Evolutionary conservation across 1,284 basidiomycete species (phyloP).

Genomic region (Prillingera fragicola): DNA sequence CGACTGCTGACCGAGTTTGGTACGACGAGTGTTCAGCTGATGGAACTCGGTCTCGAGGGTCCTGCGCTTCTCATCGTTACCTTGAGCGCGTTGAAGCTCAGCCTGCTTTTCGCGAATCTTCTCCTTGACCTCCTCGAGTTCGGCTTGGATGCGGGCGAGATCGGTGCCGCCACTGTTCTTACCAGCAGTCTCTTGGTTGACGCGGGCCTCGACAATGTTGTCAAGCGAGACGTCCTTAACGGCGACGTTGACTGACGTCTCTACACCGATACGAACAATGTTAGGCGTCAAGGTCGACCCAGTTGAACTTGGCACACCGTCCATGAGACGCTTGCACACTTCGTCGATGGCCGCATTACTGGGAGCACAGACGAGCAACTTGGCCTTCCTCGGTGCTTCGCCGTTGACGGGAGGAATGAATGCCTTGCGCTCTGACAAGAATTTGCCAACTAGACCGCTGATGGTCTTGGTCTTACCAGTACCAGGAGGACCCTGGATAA

Average conservation of each 20-base stretch:
- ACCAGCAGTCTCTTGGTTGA: conserved; percentile 54
- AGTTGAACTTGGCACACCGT: conserved; percentile 61
- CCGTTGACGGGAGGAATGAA: conserved; percentile 52
- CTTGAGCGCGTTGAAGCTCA: conserved; percentile 49
- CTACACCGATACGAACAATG: conserved; percentile 82
- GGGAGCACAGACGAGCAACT: conserved; percentile 90
- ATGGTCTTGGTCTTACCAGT: conserved; percentile 99
- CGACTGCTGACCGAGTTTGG: conserved; percentile 61
- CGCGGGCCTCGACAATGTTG: conserved; percentile 69
- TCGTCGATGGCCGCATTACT: conserved; percentile 99
- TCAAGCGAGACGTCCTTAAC: conserved; percentile 87
- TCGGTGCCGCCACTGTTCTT: conserved; percentile 50
- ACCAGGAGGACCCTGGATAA: conserved; percentile 97
- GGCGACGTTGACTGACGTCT: conserved; percentile 69
- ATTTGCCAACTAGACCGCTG: conserved; percentile 83
- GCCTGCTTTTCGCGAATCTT: conserved; percentile 59
- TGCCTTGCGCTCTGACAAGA: conserved; percentile 60
- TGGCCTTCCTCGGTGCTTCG: conserved; percentile 57
- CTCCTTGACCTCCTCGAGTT: conserved; percentile 64
- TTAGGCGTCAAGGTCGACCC: conserved; percentile 60
- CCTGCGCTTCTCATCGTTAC: conserved; percentile 44
- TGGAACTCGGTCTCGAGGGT: conserved; percentile 64
- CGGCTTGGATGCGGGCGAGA: conserved; percentile 58
- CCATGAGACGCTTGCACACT: conserved; percentile 79
- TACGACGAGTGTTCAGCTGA: conserved; percentile 61